A percentile compares a stretch with the other conserved stretches of the same genome.
Conservation (phyloP, 495 filamentous ascomycete species). For the Penicillium atrosanguineum region DNA sequence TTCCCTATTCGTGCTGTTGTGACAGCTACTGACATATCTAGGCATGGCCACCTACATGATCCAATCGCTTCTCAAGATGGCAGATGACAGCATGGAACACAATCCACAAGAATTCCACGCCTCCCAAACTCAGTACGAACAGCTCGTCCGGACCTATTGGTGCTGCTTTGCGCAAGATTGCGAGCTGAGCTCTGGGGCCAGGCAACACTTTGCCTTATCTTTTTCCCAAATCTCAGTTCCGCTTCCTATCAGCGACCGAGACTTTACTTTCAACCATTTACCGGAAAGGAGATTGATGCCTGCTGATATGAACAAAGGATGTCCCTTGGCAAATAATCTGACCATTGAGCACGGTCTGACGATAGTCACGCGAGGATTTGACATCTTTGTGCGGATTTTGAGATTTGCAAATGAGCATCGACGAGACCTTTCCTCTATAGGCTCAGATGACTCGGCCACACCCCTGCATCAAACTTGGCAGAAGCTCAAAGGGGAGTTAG, state of each 20-base stretch:
- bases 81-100: conserved; percentile 46
- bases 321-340: conserved; percentile 17
- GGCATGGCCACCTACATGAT: conserved; percentile 50
- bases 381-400: conserved; percentile 45
- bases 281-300: conserved; percentile 34
- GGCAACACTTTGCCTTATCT: conserved; percentile 44
- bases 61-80: conserved; percentile 42
- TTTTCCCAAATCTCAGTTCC: conserved; percentile 45
- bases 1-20: background rate
- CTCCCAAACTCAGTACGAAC: conserved; percentile 42
- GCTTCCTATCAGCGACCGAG: conserved; percentile 40
- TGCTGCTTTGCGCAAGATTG: conserved; percentile 46
- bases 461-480: conserved; percentile 32
- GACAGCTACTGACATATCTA: conserved; percentile 9
- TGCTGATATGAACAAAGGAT: conserved; percentile 30
- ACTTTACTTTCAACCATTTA: conserved; percentile 38
- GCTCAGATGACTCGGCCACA: conserved; percentile 9
- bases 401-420: conserved; percentile 45
- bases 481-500: conserved; percentile 35
- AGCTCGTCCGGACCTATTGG: conserved; percentile 47
- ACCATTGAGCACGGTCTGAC: conserved; percentile 41
- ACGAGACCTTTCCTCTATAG: conserved; percentile 25
- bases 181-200: conserved; percentile 43
- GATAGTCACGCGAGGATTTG: conserved; percentile 42
- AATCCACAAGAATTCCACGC: conserved; percentile 39